A percentile compares a stretch with the other conserved stretches of the same genome.
Conservation (phyloP, 257 asterid species). For the Pogostemon cablin region DNA sequence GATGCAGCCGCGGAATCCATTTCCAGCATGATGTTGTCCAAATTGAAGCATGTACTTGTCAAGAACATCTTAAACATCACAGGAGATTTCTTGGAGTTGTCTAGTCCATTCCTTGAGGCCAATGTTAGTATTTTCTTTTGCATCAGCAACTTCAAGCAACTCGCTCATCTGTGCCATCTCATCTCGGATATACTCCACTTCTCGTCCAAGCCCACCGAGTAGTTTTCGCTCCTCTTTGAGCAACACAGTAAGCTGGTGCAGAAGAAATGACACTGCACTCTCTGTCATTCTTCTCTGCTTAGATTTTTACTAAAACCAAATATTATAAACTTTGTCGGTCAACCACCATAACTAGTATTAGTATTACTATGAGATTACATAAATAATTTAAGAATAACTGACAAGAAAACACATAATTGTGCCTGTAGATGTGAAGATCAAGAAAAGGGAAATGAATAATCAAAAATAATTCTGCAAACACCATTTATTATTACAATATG, state of each 20-base stretch:
- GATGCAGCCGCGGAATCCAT: conserved; percentile 18
- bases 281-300: conserved; percentile 35
- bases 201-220: conserved; percentile 23
- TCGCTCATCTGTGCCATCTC: conserved; percentile 38
- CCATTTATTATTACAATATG: too few relatives aligned
- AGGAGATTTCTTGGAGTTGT: conserved; percentile 45
- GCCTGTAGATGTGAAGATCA: neutral
- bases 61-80: conserved; percentile 42
- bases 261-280: conserved; percentile 29
- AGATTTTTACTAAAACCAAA: neutral
- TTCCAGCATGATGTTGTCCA: neutral
- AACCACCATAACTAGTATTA: neutral
- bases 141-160: conserved; percentile 44
- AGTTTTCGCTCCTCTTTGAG: conserved; percentile 25
- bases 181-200: conserved; percentile 31
- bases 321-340: neutral
- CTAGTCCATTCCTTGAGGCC: conserved; percentile 36
- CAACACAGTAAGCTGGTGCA: conserved; percentile 30
- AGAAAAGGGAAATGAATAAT: too few relatives aligned
- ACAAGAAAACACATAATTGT: neutral
- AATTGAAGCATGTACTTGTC: conserved; percentile 38
- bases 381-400: neutral
- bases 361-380: neutral
- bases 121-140: conserved; percentile 31
- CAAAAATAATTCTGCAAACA: neutral